These are phyloP conservation scores for Rhizopus microsporus DNA, from an alignment of 371 early-diverging fungal genomes.

Conservation along the genomic window DNA sequence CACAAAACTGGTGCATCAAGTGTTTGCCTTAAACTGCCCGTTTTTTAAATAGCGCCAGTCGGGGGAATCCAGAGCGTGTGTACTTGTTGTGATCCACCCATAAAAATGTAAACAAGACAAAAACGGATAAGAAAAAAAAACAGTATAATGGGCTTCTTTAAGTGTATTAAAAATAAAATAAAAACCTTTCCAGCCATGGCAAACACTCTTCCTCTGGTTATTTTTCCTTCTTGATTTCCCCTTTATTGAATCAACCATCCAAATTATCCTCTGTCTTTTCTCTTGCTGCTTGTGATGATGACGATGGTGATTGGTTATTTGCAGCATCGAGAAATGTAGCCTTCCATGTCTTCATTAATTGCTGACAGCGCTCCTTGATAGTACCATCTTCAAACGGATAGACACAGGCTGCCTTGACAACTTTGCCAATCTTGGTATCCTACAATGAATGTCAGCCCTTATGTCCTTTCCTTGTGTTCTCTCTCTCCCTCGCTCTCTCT, in stretches of 20 bases:
- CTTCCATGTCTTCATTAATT: slow-evolving; percentile 46
- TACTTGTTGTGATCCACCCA: no score
- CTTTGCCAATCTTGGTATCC: slow-evolving; percentile 58
- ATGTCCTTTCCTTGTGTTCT: not conserved
- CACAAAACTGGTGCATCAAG: no score
- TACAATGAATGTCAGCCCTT: slow-evolving; percentile 5
- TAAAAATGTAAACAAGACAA: no score
- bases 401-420: slow-evolving; percentile 45
- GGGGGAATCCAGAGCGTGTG: no score
- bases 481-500: slow-evolving; percentile 1
- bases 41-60: no score
- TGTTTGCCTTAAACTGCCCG: no score
- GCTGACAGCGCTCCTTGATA: slow-evolving; percentile 43
- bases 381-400: slow-evolving; percentile 42
- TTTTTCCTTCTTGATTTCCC: not conserved
- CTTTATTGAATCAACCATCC: not conserved
- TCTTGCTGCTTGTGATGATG: not conserved
- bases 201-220: not conserved
- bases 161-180: not conserved
- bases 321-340: slow-evolving; percentile 25
- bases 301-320: slow-evolving; percentile 3
- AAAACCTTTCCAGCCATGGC: not conserved
- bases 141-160: not conserved
- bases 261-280: not conserved
- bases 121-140: not conserved